Conservation (phyloP, 2,329 filamentous ascomycete species). For the Sporothrix humicola region DNA sequence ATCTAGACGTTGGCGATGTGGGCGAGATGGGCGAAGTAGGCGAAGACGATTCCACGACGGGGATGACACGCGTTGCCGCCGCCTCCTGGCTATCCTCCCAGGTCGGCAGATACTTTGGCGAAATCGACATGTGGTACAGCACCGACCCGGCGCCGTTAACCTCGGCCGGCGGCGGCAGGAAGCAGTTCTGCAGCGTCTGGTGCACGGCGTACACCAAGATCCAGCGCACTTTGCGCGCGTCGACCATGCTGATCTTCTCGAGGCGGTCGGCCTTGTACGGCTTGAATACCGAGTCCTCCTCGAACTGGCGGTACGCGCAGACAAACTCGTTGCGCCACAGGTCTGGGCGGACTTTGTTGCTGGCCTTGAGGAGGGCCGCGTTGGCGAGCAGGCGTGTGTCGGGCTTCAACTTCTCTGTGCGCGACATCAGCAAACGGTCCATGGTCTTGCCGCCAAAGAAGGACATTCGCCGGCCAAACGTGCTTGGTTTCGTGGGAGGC, state of each 20-base stretch:
- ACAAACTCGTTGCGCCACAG: conserved; percentile 63
- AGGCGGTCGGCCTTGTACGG: conserved; percentile 60
- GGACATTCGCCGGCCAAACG: conserved; percentile 44
- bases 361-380: conserved; percentile 58
- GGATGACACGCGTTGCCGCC: background rate
- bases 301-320: conserved; percentile 71
- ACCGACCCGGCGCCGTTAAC: conserved; percentile 62
- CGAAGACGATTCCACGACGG: background rate
- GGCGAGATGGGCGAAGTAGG: background rate
- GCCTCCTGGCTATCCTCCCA: conserved; percentile 46
- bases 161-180: conserved; percentile 61
- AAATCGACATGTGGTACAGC: conserved; percentile 61
- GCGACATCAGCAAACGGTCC: conserved; percentile 34
- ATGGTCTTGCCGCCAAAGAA: conserved; percentile 49
- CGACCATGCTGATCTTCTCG: conserved; percentile 64
- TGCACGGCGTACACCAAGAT: conserved; percentile 74
- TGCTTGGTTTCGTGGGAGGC: background rate
- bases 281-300: conserved; percentile 60
- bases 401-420: conserved; percentile 50
- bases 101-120: conserved; percentile 51
- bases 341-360: conserved; percentile 51
- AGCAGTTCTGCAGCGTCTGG: conserved; percentile 72
- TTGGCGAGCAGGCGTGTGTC: conserved; percentile 58
- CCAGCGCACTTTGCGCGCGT: conserved; percentile 80
- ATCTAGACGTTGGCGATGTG: background rate